Base-by-base conservation (phyloP, 768 basidiomycete species). In the Pulveroboletus sp. region DNA sequence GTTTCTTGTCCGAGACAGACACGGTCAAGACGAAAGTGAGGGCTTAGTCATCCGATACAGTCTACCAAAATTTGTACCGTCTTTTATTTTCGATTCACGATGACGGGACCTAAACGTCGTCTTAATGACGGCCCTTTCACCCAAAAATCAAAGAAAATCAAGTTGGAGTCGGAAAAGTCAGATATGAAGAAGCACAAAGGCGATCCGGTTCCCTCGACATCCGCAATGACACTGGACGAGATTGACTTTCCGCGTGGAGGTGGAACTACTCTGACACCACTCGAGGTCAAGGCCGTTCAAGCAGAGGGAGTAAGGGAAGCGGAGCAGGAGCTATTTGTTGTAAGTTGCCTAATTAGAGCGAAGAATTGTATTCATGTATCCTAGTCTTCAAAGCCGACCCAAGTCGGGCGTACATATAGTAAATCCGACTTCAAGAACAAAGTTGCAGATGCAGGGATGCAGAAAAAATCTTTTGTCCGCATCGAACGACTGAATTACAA, bases 231-330 rank as follows among this genome's bases (percentile, higher is more conserved):
- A 31, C 52, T 75, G 10, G 83, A 92, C 33, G 93, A 94, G 60
- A 78, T 91, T 42, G 92, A 94, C 67, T 99, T 98, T 69, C 94
- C 94, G 49, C 84, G 95, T 57, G 97, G 95, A 23, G 95, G 95
- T 23, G 95, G 95, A 44, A 89, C 92, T 1, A 78, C 74, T 27
- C 78, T 95, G 57, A 97, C 94, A 17, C 86, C 93, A 27, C 71
- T 91, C 7, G 94, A 99, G 67, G 85, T 93, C 45, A 94, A 94
- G 68, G 72, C 84, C 45, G 81, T 91, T 31, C 81, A 85, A 43
- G 83, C 87, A 20, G 95, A 98, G 66, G 95, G 84, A 6, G 72
- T 81, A 9, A 82, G 83, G 62, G 94, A 97, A 65, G 93, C 90
- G 0, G 80, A 94, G 59, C 78, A 80, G 29, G 90, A 93, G 54